phyloP scores from a whole-genome alignment of 2,329 filamentous ascomycete genomes.

The Xylariomycetidae sp. region DNA sequence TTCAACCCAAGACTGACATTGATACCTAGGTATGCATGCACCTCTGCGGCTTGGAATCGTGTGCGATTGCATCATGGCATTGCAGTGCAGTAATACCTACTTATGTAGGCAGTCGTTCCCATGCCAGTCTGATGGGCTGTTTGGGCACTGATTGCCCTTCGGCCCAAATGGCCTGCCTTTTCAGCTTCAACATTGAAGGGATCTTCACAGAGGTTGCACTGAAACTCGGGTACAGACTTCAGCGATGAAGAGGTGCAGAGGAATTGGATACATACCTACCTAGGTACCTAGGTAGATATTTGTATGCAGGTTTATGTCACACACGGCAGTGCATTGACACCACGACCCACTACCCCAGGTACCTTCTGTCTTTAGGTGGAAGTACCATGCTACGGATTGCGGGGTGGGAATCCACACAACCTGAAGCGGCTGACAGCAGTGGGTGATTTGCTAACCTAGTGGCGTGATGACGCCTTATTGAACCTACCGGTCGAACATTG shows the following conservation, averaged over 20 bases:
- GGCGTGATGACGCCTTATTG: no score
- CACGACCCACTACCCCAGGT: no score
- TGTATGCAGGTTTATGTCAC: no score
- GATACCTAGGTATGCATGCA: not conserved
- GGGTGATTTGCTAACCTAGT: no score
- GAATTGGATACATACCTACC: not conserved
- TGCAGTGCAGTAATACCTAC: no score
- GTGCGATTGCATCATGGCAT: constrained; percentile 15
- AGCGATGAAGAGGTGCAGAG: not conserved
- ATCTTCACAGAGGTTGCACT: not conserved
- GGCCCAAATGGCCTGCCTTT: constrained; percentile 4
- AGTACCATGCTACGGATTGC: no score
- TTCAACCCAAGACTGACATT: not conserved
- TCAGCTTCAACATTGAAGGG: constrained; percentile 2
- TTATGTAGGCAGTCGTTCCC: constrained; percentile 5
- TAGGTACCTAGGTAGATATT: no score
- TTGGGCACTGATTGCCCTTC: not conserved
- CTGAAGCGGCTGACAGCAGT: no score
- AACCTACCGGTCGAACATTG: no score
- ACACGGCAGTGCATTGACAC: no score
- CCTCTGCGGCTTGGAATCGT: not conserved
- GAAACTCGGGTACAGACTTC: not conserved
- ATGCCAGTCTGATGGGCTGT: not conserved
- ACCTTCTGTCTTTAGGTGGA: no score
- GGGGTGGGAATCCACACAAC: no score